Percentiles rank a stretch among this genome's conserved stretches.
Evolutionary conservation across 495 filamentous ascomycete species (phyloP).

Genomic region (Penicillium lividum): DNA sequence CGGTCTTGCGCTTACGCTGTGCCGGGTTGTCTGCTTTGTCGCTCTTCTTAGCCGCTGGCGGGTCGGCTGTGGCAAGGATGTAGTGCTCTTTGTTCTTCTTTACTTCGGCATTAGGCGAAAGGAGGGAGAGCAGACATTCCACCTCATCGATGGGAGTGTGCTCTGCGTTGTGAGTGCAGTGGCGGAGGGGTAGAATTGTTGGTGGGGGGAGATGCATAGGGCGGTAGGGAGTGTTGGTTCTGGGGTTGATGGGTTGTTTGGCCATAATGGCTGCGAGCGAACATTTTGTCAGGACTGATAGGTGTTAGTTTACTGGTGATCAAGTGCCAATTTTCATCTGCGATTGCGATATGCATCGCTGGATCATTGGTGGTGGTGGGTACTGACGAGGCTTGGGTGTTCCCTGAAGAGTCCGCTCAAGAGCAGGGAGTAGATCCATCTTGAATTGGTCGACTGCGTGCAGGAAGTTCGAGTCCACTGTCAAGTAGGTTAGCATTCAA

Average conservation of each 20-base stretch:
- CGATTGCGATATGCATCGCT: background rate
- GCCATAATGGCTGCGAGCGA: constrained; percentile 51
- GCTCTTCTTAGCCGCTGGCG: constrained; percentile 28
- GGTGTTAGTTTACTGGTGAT: background rate
- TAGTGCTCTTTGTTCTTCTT: constrained; percentile 86
- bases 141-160: constrained; percentile 71
- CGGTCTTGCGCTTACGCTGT: constrained; percentile 30
- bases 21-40: constrained; percentile 21
- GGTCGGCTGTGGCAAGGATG: constrained; percentile 71
- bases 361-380: background rate
- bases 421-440: constrained; percentile 71
- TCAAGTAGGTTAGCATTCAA: constrained; percentile 15
- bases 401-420: constrained; percentile 76
- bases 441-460: constrained; percentile 71
- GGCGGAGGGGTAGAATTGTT: constrained; percentile 70
- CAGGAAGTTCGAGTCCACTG: constrained; percentile 80
- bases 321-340: background rate
- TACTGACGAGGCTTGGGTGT: constrained; percentile 78
- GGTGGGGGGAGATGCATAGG: constrained; percentile 47
- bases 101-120: constrained; percentile 64
- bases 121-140: constrained; percentile 76
- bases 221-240: constrained; percentile 44
- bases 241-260: constrained; percentile 46
- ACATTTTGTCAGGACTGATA: constrained; percentile 62
- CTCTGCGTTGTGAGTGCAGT: constrained; percentile 86